A percentile compares a stretch with the other conserved stretches of the same genome.
Evolutionary conservation across 225 moss, liverwort and hornwort genomes (phyloP).

Genomic region (Bryum argenteum): DNA sequence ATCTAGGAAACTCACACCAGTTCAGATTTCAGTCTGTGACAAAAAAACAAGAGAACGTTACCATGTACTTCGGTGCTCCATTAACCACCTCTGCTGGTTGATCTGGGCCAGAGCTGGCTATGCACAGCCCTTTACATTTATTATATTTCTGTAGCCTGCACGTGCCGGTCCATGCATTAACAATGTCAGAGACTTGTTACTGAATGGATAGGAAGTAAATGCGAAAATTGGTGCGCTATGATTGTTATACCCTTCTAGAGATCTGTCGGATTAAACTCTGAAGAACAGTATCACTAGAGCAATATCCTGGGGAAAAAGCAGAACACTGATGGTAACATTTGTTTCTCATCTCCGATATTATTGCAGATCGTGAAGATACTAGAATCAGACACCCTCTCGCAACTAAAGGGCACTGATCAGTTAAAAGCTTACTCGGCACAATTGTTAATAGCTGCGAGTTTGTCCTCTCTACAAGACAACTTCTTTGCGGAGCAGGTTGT

Average conservation of each 20-base stretch:
- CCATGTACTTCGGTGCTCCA: slow-evolving; percentile 76
- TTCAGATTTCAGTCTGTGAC: slow-evolving; percentile 9
- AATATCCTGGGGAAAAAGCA: background rate
- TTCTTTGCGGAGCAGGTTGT: slow-evolving; percentile 53
- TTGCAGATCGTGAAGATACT: slow-evolving; percentile 2
- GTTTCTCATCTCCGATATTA: background rate
- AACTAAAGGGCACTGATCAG: background rate
- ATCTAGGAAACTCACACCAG: slow-evolving; percentile 16
- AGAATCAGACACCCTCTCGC: background rate
- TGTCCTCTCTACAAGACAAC: slow-evolving; percentile 54
- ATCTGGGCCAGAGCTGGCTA: slow-evolving; percentile 63
- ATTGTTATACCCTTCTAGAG: background rate
- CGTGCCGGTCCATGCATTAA: background rate
- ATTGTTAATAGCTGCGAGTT: slow-evolving; percentile 61
- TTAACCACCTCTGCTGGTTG: slow-evolving; percentile 75
- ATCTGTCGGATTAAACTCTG: slow-evolving; percentile 5
- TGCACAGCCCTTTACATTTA: slow-evolving; percentile 69
- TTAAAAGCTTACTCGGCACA: slow-evolving; percentile 60
- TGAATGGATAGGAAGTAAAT: slow-evolving; percentile 3
- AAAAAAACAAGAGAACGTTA: slow-evolving; percentile 43
- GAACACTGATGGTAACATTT: background rate
- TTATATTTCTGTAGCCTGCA: slow-evolving; percentile 72
- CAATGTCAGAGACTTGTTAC: background rate
- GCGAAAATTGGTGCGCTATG: slow-evolving; percentile 1
- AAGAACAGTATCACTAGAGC: background rate